These are phyloP conservation scores for Neoboletus subvelutipes DNA, from an alignment of 768 basidiomycete species.

Conservation along the genomic window DNA sequence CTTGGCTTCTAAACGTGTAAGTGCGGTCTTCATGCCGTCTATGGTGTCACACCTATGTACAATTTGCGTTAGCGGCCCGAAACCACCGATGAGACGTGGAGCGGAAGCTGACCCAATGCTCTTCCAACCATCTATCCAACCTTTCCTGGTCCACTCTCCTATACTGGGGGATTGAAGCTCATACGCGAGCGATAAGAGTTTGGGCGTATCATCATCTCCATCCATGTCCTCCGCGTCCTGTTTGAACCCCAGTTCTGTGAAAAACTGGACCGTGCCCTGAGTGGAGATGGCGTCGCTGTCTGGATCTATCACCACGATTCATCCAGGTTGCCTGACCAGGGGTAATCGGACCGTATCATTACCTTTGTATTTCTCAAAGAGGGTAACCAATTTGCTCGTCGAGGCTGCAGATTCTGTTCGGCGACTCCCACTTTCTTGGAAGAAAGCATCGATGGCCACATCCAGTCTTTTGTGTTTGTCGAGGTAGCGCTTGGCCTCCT, in stretches of 20 bases:
- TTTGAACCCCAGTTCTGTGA: constrained; percentile 35
- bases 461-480: constrained; percentile 71
- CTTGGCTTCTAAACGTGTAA: constrained; percentile 55
- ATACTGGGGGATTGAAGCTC: constrained; percentile 75
- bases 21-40: constrained; percentile 53
- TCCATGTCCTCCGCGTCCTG: constrained; percentile 49
- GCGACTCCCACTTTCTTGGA: constrained; percentile 41
- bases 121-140: constrained; percentile 85
- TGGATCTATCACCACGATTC: constrained; percentile 41
- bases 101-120: constrained; percentile 52
- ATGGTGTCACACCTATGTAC: constrained; percentile 61
- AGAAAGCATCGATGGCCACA: constrained; percentile 71
- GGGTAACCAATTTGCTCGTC: constrained; percentile 49
- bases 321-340: background rate
- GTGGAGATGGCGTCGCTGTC: constrained; percentile 65
- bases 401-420: constrained; percentile 35
- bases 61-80: constrained; percentile 4
- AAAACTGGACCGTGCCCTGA: constrained; percentile 78
- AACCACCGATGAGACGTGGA: background rate
- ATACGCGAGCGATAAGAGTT: constrained; percentile 73
- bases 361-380: constrained; percentile 77
- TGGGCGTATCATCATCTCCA: constrained; percentile 76
- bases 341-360: constrained; percentile 7
- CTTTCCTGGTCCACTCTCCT: constrained; percentile 67
- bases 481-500: constrained; percentile 66